Evolutionary conservation across 768 basidiomycete species (phyloP).

Genomic region (Astraeus odoratus): DNA sequence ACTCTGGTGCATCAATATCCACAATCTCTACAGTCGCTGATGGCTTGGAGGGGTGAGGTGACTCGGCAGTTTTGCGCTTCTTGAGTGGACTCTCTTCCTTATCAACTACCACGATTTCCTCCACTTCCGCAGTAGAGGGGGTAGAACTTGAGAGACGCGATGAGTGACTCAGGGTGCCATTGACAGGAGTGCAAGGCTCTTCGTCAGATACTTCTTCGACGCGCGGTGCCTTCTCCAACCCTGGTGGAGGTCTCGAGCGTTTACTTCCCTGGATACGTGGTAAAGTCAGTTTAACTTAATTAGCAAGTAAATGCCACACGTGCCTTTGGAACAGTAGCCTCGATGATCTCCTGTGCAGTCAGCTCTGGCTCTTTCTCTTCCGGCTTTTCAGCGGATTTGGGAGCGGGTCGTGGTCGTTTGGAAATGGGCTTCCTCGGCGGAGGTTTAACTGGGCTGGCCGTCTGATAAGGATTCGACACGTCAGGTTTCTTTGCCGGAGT

Average conservation of each 20-base stretch:
- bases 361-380: slow-evolving; percentile 24
- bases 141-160: not conserved
- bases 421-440: slow-evolving; percentile 34
- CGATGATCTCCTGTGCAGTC: slow-evolving; percentile 64
- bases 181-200: slow-evolving; percentile 10
- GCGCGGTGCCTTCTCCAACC: slow-evolving; percentile 34
- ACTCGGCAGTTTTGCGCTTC: slow-evolving; percentile 37
- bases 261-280: slow-evolving; percentile 55
- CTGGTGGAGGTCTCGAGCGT: slow-evolving; percentile 64
- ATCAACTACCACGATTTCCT: slow-evolving; percentile 34
- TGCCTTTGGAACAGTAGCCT: slow-evolving; percentile 72
- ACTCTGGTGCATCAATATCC: slow-evolving; percentile 22
- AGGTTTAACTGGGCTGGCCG: slow-evolving; percentile 55
- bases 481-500: slow-evolving; percentile 60
- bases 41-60: not conserved
- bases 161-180: slow-evolving; percentile 11
- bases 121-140: slow-evolving; percentile 18
- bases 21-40: slow-evolving; percentile 28
- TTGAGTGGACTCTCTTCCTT: slow-evolving; percentile 37
- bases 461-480: slow-evolving; percentile 74
- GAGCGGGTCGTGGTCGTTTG: slow-evolving; percentile 31
- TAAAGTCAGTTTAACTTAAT: slow-evolving; percentile 5
- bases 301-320: slow-evolving; percentile 13
- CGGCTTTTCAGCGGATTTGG: slow-evolving; percentile 30
- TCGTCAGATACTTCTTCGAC: slow-evolving; percentile 5